Percentiles rank a stretch among this genome's conserved stretches.
Conservation (phyloP, 345 rosid genomes). For the Adansonia digitata region DNA sequence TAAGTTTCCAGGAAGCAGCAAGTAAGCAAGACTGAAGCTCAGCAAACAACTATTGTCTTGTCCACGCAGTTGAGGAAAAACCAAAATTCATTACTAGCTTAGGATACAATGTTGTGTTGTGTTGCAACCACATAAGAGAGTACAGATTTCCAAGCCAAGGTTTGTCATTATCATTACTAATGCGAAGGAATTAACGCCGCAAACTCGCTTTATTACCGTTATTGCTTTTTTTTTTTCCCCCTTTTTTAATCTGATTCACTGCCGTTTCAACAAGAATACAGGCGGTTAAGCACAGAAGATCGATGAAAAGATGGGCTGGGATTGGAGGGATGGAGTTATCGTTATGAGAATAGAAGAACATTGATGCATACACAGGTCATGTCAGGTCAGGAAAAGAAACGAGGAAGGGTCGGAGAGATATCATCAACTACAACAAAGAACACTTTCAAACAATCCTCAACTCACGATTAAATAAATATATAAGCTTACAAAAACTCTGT, state of each 20-base stretch:
- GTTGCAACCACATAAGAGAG: background rate
- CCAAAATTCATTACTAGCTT: background rate
- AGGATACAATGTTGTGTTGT: too few species aligned
- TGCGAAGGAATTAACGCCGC: background rate
- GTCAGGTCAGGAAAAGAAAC: too few species aligned
- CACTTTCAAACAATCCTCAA: constrained; percentile 18
- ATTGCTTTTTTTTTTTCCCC: background rate
- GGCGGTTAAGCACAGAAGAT: background rate
- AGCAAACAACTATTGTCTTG: background rate
- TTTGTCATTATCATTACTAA: background rate
- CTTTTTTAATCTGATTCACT: background rate
- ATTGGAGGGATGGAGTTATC: background rate
- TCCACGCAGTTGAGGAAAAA: background rate
- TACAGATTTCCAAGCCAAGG: background rate
- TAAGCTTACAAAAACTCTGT: constrained; percentile 19
- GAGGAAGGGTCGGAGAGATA: background rate
- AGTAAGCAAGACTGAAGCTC: background rate
- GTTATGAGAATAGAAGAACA: background rate
- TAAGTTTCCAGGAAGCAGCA: background rate
- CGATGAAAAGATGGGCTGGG: background rate
- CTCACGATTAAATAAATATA: background rate
- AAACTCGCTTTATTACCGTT: background rate
- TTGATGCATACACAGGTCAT: too few species aligned
- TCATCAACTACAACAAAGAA: constrained; percentile 11
- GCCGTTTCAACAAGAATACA: background rate